phyloP scores from a whole-genome alignment of 2,329 filamentous ascomycete species.

The Venturia pyrina region DNA sequence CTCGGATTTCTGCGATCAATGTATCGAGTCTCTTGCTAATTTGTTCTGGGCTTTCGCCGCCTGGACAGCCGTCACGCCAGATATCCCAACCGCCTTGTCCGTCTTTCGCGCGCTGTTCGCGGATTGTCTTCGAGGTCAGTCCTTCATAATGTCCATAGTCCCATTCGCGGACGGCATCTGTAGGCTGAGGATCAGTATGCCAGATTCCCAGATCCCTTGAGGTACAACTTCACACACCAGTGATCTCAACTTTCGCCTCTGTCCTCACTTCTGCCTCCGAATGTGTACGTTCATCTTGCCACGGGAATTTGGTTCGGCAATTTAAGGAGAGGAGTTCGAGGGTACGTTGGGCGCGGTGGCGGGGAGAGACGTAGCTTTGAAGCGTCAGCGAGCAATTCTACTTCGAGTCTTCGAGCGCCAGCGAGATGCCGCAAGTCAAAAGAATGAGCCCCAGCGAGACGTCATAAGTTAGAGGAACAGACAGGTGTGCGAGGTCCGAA shows the following conservation, averaged over 20 bases:
- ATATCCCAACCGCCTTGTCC: constrained; percentile 64
- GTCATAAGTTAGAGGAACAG: no score
- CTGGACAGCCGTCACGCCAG: constrained; percentile 74
- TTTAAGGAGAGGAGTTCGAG: constrained; percentile 77
- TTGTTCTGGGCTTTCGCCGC: constrained; percentile 67
- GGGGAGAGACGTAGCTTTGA: constrained; percentile 69
- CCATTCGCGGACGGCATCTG: constrained; percentile 48
- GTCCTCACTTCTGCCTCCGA: constrained; percentile 23
- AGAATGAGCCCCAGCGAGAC: no score
- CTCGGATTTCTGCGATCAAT: constrained; percentile 61
- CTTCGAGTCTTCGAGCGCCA: no score
- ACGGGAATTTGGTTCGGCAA: constrained; percentile 59
- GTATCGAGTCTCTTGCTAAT: constrained; percentile 61
- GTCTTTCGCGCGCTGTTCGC: constrained; percentile 36
- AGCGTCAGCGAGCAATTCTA: not conserved
- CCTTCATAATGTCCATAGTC: constrained; percentile 56
- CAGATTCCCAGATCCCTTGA: not conserved
- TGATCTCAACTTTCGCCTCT: constrained; percentile 37
- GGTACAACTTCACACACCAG: not conserved
- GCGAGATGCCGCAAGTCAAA: no score
- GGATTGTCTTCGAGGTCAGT: constrained; percentile 42
- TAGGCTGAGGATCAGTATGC: not conserved
- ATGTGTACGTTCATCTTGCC: constrained; percentile 35
- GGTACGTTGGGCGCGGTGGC: constrained; percentile 75
- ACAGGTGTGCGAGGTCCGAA: no score